Evolutionary conservation across 192 early-diverging fungal species (phyloP), one percentile per base, ranked within the genome.

Genomic region (Dissophora globulifera): DNA sequence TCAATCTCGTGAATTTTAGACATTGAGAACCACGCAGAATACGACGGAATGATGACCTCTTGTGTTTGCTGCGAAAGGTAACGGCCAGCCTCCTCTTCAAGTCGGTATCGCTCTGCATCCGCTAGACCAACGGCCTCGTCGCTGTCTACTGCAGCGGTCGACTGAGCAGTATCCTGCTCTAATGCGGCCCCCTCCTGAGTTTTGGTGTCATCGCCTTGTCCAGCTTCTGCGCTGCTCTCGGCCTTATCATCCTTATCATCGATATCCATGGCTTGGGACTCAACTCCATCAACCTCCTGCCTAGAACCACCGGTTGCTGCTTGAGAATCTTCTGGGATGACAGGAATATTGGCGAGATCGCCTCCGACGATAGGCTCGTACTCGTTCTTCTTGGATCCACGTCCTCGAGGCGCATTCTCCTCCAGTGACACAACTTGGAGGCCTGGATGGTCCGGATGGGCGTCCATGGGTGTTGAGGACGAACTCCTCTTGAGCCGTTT

Each of bases 1-100:
- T 99, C 98, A 57, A 95, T 93, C 45, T 93, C 90, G 67, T 98
- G 89, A 49, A 98, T 90, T 2, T 70, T 69, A 16, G 81, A 62
- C 61, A 96, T 84, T 53, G 89, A 84, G 70, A 98, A 99, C 98
- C 98, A 99, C 0, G 94, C 91, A 10, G 95, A 82, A 72, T 98
- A 98, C n/a, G 88, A 85, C 31, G 98, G 98, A 26, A 93, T 83
- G 6, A 89, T 84, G 23, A 92, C 84, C 56, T 90, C 87, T 41
- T 92, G 85, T 0, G 91, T 87, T 58, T 93, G 93, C 60, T 87
- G 80, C 5, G 84, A 81, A 19, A 94, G 81, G 48, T 87, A 86
- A 22, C 86, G 84, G 25, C 85, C 80, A 13, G 91, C 93, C 51
- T 90, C 89, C 50, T 89, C 87, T 59, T 91, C 90, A 31, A 78